phyloP scores from a whole-genome alignment of 768 basidiomycete species.

The Boletus vermiculosoides region DNA sequence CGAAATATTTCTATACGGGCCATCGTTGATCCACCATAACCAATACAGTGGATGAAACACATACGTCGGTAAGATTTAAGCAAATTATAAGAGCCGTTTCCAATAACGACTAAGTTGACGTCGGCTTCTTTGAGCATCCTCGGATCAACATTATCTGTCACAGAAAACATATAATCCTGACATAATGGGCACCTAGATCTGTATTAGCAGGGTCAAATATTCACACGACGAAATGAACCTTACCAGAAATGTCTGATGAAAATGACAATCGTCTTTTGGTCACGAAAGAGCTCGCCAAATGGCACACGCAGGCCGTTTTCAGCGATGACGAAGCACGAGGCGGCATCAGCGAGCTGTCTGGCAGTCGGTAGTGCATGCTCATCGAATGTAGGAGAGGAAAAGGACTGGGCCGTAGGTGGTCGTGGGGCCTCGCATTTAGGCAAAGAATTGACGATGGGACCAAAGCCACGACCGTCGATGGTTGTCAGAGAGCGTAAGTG shows the following conservation, averaged over 20 bases:
- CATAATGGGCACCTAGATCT: constrained; percentile 68
- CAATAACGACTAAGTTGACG: constrained; percentile 69
- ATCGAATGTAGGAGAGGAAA: constrained; percentile 27
- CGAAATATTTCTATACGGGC: constrained; percentile 59
- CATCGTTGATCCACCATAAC: neutral
- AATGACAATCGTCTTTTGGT: constrained; percentile 64
- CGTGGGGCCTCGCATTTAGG: constrained; percentile 12
- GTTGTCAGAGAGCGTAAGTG: constrained; percentile 28
- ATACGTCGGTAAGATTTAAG: constrained; percentile 69
- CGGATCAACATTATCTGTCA: constrained; percentile 48
- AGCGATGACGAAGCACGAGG: constrained; percentile 60
- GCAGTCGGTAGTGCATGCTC: constrained; percentile 53
- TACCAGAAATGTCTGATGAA: constrained; percentile 89
- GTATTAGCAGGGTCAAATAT: constrained; percentile 1
- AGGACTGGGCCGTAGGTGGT: constrained; percentile 15
- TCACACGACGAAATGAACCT: constrained; percentile 11
- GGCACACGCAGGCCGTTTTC: constrained; percentile 62
- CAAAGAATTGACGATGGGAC: neutral
- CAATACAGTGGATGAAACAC: constrained; percentile 22
- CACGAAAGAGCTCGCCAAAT: constrained; percentile 67
- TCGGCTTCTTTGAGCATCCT: constrained; percentile 47
- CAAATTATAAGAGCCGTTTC: constrained; percentile 75
- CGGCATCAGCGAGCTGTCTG: constrained; percentile 59
- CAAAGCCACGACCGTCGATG: constrained; percentile 13
- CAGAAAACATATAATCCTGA: constrained; percentile 82